Conservation (phyloP, 1,139 yeast genomes). For the Sugiyamaella pinicola region DNA sequence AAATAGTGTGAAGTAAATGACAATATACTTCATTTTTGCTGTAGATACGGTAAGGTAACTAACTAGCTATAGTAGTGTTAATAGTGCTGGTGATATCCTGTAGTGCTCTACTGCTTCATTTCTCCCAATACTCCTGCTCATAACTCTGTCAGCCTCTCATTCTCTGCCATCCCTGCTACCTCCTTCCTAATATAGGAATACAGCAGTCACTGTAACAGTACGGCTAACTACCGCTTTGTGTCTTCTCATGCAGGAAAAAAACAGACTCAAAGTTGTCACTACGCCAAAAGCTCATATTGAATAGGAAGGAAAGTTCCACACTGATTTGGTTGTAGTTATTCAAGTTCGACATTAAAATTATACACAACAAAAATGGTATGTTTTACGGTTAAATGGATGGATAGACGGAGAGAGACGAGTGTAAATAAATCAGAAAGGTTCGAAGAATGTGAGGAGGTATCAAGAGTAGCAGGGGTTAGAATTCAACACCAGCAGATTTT, state of each 20-base stretch:
- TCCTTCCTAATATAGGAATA: constrained; percentile 12
- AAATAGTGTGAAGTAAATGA: background rate
- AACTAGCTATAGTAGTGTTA: background rate
- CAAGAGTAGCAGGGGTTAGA: no score
- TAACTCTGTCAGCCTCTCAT: background rate
- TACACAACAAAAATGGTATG: constrained; percentile 19
- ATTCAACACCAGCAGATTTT: no score
- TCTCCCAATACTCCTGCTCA: background rate
- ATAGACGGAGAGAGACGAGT: background rate
- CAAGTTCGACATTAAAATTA: constrained; percentile 19
- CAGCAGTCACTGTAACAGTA: constrained; percentile 7
- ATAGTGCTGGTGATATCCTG: no score
- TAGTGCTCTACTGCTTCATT: background rate
- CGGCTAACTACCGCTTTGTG: background rate
- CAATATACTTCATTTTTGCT: background rate
- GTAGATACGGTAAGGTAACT: background rate
- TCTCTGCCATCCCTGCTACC: no score
- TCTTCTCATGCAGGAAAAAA: background rate
- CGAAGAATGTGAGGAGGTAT: background rate
- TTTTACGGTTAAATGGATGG: background rate
- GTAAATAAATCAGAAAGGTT: background rate
- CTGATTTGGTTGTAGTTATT: constrained; percentile 14
- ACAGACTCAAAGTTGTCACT: constrained; percentile 7
- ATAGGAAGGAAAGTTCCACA: constrained; percentile 4
- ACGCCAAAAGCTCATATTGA: background rate